Conservation (phyloP, 2,329 filamentous ascomycete species). For the Ceratocystis alfenasii region DNA sequence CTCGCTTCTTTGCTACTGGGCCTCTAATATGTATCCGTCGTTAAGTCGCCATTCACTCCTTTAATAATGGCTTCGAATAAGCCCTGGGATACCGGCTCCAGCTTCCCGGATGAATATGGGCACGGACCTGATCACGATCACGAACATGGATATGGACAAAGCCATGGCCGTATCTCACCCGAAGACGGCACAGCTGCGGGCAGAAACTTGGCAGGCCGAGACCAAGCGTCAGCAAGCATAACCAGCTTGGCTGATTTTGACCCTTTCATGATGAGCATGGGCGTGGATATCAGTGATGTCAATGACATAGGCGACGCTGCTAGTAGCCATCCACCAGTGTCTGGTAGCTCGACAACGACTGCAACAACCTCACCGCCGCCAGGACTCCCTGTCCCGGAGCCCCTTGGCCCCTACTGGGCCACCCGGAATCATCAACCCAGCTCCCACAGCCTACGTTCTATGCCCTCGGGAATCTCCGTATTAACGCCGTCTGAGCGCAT, state of each 20-base stretch:
- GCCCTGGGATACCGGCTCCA: background rate
- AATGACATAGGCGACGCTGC: no score
- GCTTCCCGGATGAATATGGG: background rate
- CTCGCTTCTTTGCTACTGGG: background rate
- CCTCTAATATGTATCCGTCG: background rate
- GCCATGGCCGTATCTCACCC: background rate
- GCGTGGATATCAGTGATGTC: background rate
- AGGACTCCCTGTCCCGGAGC: background rate
- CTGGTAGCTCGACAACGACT: background rate
- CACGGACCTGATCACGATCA: background rate
- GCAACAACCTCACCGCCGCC: background rate
- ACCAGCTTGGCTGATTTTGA: conserved; percentile 4
- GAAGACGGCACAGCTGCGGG: background rate
- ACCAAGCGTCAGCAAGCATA: conserved; percentile 1
- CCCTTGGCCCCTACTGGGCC: background rate
- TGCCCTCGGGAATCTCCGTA: conserved; percentile 12
- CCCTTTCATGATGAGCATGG: conserved; percentile 4
- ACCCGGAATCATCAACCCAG: background rate
- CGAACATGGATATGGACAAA: background rate
- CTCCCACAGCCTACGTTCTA: background rate
- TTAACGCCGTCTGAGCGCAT: conserved; percentile 12
- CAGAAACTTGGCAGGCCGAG: background rate
- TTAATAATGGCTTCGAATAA: background rate
- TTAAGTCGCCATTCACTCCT: background rate
- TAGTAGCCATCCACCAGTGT: background rate